Conservation (phyloP, 176 grass and related monocot genomes). For the Raddia guianensis region DNA sequence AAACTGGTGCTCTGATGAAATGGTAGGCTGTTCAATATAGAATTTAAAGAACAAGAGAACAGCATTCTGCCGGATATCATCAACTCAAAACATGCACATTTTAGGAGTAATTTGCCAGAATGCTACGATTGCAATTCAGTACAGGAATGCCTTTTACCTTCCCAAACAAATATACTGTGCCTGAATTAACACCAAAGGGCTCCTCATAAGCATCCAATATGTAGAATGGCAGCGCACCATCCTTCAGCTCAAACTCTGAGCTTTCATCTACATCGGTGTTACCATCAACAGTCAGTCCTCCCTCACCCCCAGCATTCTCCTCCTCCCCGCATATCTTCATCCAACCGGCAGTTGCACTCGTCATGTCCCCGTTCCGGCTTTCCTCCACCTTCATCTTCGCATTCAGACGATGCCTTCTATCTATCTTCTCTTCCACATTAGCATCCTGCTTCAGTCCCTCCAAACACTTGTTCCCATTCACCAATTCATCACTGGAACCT, state of each 20-base stretch:
- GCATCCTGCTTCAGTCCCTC: conserved; percentile 43
- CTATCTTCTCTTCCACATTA: conserved; percentile 54
- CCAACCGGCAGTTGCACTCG: conserved; percentile 69
- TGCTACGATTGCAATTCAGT: conserved; percentile 6
- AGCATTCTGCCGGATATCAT: not conserved
- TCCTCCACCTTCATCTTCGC: conserved; percentile 66
- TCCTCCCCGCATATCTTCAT: conserved; percentile 59
- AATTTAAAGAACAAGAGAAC: conserved; percentile 20
- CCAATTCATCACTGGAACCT: conserved; percentile 35
- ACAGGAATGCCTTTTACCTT: conserved; percentile 58
- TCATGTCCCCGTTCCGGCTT: conserved; percentile 38
- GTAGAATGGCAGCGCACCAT: conserved; percentile 84
- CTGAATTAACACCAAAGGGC: conserved; percentile 78
- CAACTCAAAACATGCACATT: not conserved
- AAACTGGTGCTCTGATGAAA: not conserved
- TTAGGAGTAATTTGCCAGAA: not conserved
- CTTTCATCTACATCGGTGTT: conserved; percentile 54
- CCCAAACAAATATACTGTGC: conserved; percentile 89
- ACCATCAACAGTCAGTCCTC: conserved; percentile 42
- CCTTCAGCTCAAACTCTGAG: conserved; percentile 73
- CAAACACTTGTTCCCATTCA: conserved; percentile 17
- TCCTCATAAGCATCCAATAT: conserved; percentile 96
- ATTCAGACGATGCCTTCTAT: conserved; percentile 54
- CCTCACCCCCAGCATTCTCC: conserved; percentile 40
- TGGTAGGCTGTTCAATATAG: not conserved